Evolutionary conservation across 306 rosid genomes (phyloP).

Genomic region (Vachellia pachyceras): DNA sequence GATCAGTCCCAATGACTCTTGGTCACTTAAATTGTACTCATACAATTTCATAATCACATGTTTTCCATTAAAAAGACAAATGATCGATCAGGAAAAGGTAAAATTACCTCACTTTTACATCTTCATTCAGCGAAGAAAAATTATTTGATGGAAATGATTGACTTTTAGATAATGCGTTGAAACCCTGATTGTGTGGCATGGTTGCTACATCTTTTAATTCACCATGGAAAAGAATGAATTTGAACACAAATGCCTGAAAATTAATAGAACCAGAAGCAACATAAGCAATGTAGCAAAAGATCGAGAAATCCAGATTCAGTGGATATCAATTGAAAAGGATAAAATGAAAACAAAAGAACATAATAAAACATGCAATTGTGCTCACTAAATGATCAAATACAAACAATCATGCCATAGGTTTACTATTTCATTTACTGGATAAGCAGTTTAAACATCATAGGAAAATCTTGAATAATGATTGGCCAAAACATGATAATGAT

Average conservation of each 20-base stretch:
- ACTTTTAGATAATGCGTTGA: conserved; percentile 54
- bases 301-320: background rate
- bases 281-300: conserved; percentile 24
- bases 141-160: conserved; percentile 60
- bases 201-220: conserved; percentile 58
- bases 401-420: conserved; percentile 8
- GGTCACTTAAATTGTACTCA: background rate
- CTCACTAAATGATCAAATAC: background rate
- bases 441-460: conserved; percentile 28
- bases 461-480: conserved; percentile 12
- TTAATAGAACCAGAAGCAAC: conserved; percentile 39
- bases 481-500: conserved; percentile 1
- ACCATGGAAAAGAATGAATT: conserved; percentile 69
- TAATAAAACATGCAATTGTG: conserved; percentile 2
- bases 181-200: conserved; percentile 55
- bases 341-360: conserved; percentile 22
- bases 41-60: conserved; percentile 19
- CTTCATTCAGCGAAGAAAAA: conserved; percentile 75
- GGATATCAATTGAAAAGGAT: conserved; percentile 13
- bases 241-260: conserved; percentile 92
- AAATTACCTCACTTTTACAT: conserved; percentile 83
- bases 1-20: background rate
- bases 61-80: conserved; percentile 40
- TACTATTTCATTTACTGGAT: conserved; percentile 25
- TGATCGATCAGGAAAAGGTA: conserved; percentile 36